A percentile compares a stretch with the other conserved stretches of the same genome.
These are phyloP conservation scores for Ophiostoma australiae DNA, from an alignment of 2,329 filamentous ascomycete genomes.

Conservation along the genomic window DNA sequence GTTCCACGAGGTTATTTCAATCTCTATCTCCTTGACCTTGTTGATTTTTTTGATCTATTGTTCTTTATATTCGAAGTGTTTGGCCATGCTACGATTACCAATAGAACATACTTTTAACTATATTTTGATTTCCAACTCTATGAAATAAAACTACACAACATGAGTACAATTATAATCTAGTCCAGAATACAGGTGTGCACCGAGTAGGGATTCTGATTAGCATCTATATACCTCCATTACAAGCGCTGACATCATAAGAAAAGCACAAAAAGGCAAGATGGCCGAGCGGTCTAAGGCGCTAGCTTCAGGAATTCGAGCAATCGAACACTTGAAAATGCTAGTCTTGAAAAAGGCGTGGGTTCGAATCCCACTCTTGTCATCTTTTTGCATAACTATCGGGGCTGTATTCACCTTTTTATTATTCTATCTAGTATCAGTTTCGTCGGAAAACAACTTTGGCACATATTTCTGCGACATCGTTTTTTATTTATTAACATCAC, in stretches of 20 bases:
- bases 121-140: not conserved
- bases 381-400: not conserved
- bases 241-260: not conserved
- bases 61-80: not conserved
- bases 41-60: not conserved
- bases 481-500: too few species aligned
- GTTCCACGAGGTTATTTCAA: not conserved
- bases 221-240: not conserved
- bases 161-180: not conserved
- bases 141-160: not conserved
- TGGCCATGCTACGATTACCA: too few species aligned
- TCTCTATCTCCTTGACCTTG: not conserved
- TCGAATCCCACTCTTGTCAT: conserved; percentile 17
- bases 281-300: conserved; percentile 19
- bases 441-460: too few species aligned
- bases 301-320: conserved; percentile 15
- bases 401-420: not conserved
- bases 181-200: not conserved
- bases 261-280: conserved; percentile 9
- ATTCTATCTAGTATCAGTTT: too few species aligned
- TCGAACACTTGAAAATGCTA: conserved; percentile 13
- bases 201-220: not conserved
- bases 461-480: too few species aligned
- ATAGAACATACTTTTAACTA: not conserved
- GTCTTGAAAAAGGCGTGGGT: conserved; percentile 18